A percentile compares a stretch with the other conserved stretches of the same genome.
These are phyloP conservation scores for Taphrina communis DNA, from an alignment of 1,139 yeast genomes.

Conservation along the genomic window DNA sequence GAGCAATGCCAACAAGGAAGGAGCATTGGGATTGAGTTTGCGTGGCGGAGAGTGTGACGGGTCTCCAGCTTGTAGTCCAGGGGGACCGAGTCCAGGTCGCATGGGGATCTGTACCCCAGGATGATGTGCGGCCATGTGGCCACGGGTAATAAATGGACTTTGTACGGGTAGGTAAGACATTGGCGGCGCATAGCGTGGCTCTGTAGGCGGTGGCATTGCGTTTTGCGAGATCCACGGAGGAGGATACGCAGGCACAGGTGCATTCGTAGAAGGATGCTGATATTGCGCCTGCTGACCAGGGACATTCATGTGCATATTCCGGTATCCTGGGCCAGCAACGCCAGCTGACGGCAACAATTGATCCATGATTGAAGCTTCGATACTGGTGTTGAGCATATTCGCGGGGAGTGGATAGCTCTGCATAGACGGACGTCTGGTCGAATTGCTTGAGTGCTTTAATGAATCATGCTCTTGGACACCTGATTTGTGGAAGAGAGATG, in stretches of 20 bases:
- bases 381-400: conserved; percentile 21
- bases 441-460: not conserved
- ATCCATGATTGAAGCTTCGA: conserved; percentile 27
- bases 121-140: not conserved
- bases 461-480: not conserved
- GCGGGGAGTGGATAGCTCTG: not conserved
- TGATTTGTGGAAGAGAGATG: conserved; percentile 19
- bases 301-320: not conserved
- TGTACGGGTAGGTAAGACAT: conserved; percentile 4
- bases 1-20: conserved; percentile 27
- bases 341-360: conserved; percentile 7
- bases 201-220: not conserved
- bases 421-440: not conserved
- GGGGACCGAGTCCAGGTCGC: conserved; percentile 15
- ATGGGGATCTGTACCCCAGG: not conserved
- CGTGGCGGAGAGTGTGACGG: conserved; percentile 8
- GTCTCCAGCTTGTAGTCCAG: conserved; percentile 5
- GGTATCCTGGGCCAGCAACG: not conserved
- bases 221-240: not conserved
- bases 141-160: not conserved
- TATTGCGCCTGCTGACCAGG: not conserved
- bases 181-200: not conserved
- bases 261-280: not conserved
- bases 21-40: conserved; percentile 29
- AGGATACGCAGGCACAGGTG: not conserved